Conservation (phyloP, 2,329 filamentous ascomycete genomes). For the Lecanicillium sp. region DNA sequence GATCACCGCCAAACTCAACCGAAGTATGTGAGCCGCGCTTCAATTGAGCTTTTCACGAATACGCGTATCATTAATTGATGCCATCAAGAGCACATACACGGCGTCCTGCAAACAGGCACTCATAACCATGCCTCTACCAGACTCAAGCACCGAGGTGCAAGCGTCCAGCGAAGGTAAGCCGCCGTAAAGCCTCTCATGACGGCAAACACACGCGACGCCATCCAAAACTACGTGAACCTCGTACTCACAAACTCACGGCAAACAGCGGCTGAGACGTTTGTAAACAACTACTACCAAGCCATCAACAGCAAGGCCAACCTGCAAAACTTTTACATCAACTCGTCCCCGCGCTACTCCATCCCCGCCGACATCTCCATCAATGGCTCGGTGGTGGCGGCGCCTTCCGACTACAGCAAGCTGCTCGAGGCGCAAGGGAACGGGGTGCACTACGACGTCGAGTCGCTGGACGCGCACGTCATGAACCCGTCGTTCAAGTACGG, state of each 20-base stretch:
- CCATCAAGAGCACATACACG: too few relatives aligned
- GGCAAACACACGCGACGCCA: not conserved
- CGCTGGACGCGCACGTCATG: constrained; percentile 69
- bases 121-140: constrained; percentile 16
- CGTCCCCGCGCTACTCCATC: constrained; percentile 43
- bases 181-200: constrained; percentile 4
- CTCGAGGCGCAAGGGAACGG: constrained; percentile 54
- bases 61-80: too few relatives aligned
- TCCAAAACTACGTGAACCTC: too few relatives aligned
- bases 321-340: constrained; percentile 61
- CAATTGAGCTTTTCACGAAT: too few relatives aligned
- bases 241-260: constrained; percentile 5
- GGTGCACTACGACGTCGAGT: constrained; percentile 65
- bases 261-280: constrained; percentile 62
- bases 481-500: constrained; percentile 58
- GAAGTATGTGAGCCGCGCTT: too few relatives aligned
- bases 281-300: constrained; percentile 68
- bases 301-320: constrained; percentile 58
- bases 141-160: constrained; percentile 35
- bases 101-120: too few relatives aligned
- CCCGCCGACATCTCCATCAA: constrained; percentile 71
- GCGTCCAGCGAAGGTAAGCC: constrained; percentile 38
- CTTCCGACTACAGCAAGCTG: constrained; percentile 58
- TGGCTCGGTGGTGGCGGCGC: constrained; percentile 57
- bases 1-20: too few relatives aligned